phyloP scores from a whole-genome alignment of 768 basidiomycete genomes.

The Paxillus ammoniavirescens region DNA sequence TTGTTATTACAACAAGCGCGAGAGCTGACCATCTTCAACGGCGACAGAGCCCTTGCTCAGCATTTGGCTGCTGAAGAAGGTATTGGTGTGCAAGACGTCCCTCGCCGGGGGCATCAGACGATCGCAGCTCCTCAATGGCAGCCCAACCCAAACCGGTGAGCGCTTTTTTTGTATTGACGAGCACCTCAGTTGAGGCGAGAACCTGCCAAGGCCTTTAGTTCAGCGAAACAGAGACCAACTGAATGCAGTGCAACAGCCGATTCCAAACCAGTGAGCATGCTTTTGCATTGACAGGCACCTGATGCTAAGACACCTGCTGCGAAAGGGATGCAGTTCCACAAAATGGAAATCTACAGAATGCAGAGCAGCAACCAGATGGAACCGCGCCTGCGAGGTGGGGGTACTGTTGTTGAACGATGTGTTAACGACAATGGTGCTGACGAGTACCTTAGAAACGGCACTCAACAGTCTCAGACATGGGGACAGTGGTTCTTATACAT shows the following conservation, averaged over 20 bases:
- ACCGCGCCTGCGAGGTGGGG: conserved; percentile 9
- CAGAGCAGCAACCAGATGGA: not conserved
- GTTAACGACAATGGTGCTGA: not conserved
- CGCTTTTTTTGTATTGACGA: not conserved
- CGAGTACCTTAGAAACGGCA: not conserved
- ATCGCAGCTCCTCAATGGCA: not conserved
- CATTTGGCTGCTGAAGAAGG: conserved; percentile 13
- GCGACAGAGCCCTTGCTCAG: conserved; percentile 24
- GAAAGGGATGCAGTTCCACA: not conserved
- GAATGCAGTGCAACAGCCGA: no score
- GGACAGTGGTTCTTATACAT: conserved; percentile 19
- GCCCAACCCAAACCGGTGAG: conserved; percentile 1
- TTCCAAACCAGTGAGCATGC: no score
- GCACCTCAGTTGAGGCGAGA: not conserved
- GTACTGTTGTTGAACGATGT: not conserved
- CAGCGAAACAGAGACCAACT: no score
- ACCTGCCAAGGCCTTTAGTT: not conserved
- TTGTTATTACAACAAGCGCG: conserved; percentile 25
- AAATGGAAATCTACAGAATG: not conserved
- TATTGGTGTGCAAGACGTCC: not conserved
- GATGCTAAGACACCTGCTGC: no score
- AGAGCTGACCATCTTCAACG: conserved; percentile 11
- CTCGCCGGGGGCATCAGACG: not conserved
- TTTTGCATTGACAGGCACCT: no score
- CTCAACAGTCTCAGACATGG: conserved; percentile 9